Percentiles rank a stretch among this genome's conserved stretches.
Evolutionary conservation across 2,329 filamentous ascomycete genomes (phyloP).

Genomic region (Fusarium sp.): DNA sequence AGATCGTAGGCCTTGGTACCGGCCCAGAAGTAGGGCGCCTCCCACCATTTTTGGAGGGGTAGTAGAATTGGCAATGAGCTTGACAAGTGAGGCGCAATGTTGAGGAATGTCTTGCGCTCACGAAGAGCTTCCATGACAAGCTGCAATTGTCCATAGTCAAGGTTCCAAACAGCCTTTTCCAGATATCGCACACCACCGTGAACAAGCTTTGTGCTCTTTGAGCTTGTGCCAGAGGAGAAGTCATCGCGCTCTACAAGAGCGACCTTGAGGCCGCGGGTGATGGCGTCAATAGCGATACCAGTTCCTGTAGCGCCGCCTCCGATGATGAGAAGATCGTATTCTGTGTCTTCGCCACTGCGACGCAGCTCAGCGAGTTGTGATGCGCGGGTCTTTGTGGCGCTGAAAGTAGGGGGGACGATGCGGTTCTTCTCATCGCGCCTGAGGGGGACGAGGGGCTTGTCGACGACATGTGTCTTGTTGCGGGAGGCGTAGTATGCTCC

Average conservation of each 20-base stretch:
- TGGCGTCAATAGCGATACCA: constrained; percentile 83
- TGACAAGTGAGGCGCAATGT: constrained; percentile 84
- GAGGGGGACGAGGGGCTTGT: constrained; percentile 47
- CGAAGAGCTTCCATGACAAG: constrained; percentile 84
- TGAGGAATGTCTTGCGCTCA: constrained; percentile 84
- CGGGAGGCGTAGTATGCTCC: constrained; percentile 45
- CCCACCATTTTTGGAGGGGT: constrained; percentile 84
- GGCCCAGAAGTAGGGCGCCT: constrained; percentile 78
- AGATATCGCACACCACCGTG: constrained; percentile 87
- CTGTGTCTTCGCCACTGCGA: constrained; percentile 54
- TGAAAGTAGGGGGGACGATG: constrained; percentile 53
- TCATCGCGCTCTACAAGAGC: constrained; percentile 85
- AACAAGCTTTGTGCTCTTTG: constrained; percentile 88
- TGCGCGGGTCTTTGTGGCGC: constrained; percentile 47
- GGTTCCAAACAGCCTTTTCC: constrained; percentile 86
- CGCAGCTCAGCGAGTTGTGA: constrained; percentile 55
- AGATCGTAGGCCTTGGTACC: constrained; percentile 84
- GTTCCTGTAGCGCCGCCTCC: constrained; percentile 83
- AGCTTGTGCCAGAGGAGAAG: constrained; percentile 83
- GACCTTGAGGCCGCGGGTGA: constrained; percentile 80
- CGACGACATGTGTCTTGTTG: constrained; percentile 45
- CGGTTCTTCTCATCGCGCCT: constrained; percentile 50
- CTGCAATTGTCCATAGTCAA: constrained; percentile 85
- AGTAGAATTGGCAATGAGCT: constrained; percentile 86
- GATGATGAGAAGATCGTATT: constrained; percentile 82